These are phyloP conservation scores for Neofusicoccum parvum DNA, from an alignment of 2,329 filamentous ascomycete species.

Conservation along the genomic window DNA sequence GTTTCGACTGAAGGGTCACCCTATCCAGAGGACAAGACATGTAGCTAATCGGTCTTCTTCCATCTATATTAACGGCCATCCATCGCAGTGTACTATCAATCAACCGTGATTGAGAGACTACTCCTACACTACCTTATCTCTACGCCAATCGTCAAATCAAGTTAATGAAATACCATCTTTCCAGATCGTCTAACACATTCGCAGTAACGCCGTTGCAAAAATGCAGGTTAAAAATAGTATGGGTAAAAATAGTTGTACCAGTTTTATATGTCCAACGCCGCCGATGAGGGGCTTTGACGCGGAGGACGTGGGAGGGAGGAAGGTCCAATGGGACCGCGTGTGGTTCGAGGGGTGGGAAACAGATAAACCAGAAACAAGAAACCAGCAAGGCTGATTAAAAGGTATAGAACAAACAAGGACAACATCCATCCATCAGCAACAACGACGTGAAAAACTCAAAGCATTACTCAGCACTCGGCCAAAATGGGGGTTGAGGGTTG, in stretches of 20 bases:
- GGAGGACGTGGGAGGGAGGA: background rate
- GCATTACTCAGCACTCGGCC: constrained; percentile 1
- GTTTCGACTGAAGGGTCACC: no score
- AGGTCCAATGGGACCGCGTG: background rate
- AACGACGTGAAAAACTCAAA: background rate
- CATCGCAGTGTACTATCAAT: background rate
- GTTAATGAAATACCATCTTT: background rate
- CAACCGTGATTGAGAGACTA: background rate
- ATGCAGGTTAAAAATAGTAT: background rate
- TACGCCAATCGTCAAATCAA: background rate
- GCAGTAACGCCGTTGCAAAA: background rate
- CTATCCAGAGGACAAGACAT: no score
- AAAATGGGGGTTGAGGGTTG: background rate
- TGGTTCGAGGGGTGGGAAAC: background rate
- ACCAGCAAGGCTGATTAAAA: constrained; percentile 15
- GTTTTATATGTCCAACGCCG: constrained; percentile 1
- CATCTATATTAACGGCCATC: background rate
- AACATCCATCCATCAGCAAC: constrained; percentile 14
- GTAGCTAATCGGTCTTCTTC: background rate
- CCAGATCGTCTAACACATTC: constrained; percentile 14
- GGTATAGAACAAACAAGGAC: constrained; percentile 13
- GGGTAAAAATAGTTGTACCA: background rate
- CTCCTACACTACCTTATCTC: background rate
- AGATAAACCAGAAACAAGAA: background rate
- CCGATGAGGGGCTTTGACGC: background rate